Conservation (phyloP, 2,329 filamentous ascomycete species). For the Helotiales sp. region DNA sequence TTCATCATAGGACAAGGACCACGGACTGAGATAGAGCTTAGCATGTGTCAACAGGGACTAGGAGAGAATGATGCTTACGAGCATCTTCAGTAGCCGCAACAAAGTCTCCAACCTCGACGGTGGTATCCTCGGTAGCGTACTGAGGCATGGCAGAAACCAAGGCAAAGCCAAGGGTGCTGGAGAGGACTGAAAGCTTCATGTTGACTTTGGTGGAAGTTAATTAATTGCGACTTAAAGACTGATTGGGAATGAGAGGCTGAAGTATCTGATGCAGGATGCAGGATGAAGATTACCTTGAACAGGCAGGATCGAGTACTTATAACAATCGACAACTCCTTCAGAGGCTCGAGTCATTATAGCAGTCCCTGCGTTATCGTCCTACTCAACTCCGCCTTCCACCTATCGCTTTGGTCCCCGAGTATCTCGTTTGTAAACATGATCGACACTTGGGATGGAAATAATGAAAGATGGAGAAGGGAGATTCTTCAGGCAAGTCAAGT, state of each 20-base stretch:
- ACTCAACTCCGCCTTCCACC: too few relatives aligned
- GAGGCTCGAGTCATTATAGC: neutral
- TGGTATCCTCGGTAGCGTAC: neutral
- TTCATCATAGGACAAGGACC: conserved; percentile 45
- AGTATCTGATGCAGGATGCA: neutral
- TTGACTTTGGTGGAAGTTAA: neutral
- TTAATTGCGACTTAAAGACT: neutral
- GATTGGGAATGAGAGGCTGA: neutral
- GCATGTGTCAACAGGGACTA: neutral
- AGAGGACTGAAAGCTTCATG: conserved; percentile 7
- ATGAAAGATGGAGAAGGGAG: too few relatives aligned
- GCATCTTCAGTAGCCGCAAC: conserved; percentile 7
- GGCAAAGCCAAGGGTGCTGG: neutral
- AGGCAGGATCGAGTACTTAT: neutral
- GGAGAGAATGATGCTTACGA: neutral
- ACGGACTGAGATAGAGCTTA: conserved; percentile 22
- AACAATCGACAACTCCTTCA: neutral
- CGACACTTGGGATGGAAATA: too few relatives aligned
- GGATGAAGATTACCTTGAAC: neutral
- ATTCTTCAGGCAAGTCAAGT: too few relatives aligned
- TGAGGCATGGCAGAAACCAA: conserved; percentile 4
- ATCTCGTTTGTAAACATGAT: neutral
- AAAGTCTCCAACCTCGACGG: neutral
- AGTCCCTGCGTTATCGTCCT: neutral
- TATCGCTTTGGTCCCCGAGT: neutral